phyloP scores from a whole-genome alignment of 2,329 filamentous ascomycete genomes.

The Fusarium ramigenum region DNA sequence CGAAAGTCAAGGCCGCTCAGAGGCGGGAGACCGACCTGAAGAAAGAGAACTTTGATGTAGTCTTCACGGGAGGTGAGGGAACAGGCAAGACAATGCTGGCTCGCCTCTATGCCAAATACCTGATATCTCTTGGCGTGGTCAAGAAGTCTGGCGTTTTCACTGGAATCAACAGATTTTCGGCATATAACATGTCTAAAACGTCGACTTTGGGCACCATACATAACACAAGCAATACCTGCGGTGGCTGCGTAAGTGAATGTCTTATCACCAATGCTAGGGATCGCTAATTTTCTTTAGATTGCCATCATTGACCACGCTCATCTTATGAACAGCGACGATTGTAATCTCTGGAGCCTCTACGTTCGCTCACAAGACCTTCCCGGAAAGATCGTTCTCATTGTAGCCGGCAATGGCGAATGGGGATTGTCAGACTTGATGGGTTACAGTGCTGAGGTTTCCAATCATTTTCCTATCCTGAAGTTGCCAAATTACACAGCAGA shows the following conservation, averaged over 20 bases:
- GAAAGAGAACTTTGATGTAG: constrained; percentile 49
- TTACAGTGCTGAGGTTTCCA: constrained; percentile 49
- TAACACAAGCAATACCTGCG: constrained; percentile 50
- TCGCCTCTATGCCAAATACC: constrained; percentile 44
- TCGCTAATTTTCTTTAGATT: constrained; percentile 35
- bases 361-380: constrained; percentile 40
- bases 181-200: constrained; percentile 45
- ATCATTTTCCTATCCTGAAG: constrained; percentile 53
- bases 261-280: not conserved
- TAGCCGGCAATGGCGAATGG: constrained; percentile 42
- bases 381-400: constrained; percentile 43
- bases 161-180: constrained; percentile 42
- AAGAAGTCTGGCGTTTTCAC: constrained; percentile 56
- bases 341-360: constrained; percentile 44
- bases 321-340: constrained; percentile 42
- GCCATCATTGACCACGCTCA: constrained; percentile 45
- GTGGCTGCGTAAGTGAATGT: constrained; percentile 62
- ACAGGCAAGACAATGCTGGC: constrained; percentile 46
- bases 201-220: constrained; percentile 55
- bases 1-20: constrained; percentile 59
- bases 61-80: constrained; percentile 45
- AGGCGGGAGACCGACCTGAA: constrained; percentile 60
- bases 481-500: constrained; percentile 73
- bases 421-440: constrained; percentile 75
- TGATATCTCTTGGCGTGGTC: constrained; percentile 42